Base-by-base conservation (phyloP, 2,329 filamentous ascomycete genomes). In the Fusarium xyrophilum region DNA sequence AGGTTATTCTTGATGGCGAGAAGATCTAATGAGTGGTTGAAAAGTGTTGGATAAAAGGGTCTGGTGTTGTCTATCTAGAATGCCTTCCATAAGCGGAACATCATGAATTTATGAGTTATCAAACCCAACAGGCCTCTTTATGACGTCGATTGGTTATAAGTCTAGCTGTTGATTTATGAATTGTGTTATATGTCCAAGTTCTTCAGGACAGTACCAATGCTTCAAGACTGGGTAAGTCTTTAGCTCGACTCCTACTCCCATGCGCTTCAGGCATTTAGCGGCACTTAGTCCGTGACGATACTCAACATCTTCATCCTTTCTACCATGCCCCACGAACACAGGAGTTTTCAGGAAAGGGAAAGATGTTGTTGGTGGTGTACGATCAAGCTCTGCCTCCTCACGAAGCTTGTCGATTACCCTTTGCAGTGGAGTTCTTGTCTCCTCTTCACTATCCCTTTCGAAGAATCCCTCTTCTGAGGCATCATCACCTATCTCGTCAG, bases 1-100 rank as follows among this genome's bases (percentile, higher is more conserved):
- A 83, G 80, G 80, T 83, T 2, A 94, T 96, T 70, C 78, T 94
- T 36, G 89, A 93, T 60, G 85, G 85, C 1, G 81, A 81, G 55
- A 87, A 86, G 78, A 83, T 87, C 52, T 87, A 79, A 69, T 28
- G 36, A 17, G 6, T 38, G 36, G 23, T 36, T 52, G 25, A 65
- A 70, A 65, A 59, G 15, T 52, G 53, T 46, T 43, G 35, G 55
- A 50, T 47, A 27, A 30, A 42, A 38, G 40, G 21, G 13, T 25
- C 23, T 32, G 35, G 23, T 50, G n/a, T 25, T 56, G 27, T 51
- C 17, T 56, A 50, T 46, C 39, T 51, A 58, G 48, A 68, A 53
- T 65, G 39, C 38, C 63, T 53, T 53, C 35, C 25, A 35, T 56
- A 36, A 54, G 60, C 56, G 47, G 46, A 53, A 56, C 52, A 47